These are phyloP conservation scores for Cyclotella cryptica DNA, from an alignment of 108 stramenopile species.

Conservation along the genomic window DNA sequence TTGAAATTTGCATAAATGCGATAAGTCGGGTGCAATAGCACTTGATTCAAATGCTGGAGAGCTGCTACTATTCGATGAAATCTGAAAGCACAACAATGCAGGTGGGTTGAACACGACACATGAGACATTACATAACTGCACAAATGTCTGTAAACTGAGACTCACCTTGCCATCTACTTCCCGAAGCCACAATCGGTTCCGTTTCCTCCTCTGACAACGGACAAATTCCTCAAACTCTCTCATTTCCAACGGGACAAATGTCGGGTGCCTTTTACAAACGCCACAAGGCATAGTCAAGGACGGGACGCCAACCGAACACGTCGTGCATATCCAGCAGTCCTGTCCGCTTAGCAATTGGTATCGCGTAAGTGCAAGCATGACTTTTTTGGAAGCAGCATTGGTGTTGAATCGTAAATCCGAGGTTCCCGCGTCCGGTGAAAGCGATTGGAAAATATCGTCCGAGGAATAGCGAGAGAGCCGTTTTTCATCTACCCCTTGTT, in stretches of 20 bases:
- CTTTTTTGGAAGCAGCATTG: slow-evolving; percentile 12
- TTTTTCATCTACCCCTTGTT: slow-evolving; percentile 12
- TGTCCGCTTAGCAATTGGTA: slow-evolving; percentile 39
- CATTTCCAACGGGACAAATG: slow-evolving; percentile 43
- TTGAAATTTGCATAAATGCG: slow-evolving; percentile 8
- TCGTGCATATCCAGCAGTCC: slow-evolving; percentile 51
- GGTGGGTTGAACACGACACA: no score
- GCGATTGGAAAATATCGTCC: neutral
- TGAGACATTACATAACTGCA: no score
- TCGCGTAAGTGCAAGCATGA: slow-evolving; percentile 33
- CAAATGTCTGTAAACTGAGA: no score
- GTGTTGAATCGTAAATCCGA: neutral
- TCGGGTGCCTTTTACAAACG: slow-evolving; percentile 13
- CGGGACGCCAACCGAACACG: slow-evolving; percentile 27
- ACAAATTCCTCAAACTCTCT: slow-evolving; percentile 43
- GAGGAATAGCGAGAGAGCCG: slow-evolving; percentile 5
- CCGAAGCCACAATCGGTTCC: slow-evolving; percentile 6
- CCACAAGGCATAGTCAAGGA: slow-evolving; percentile 35
- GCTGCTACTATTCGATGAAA: no score
- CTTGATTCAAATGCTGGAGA: neutral
- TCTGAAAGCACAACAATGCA: no score
- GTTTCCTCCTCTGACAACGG: slow-evolving; percentile 20
- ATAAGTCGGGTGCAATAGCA: slow-evolving; percentile 12
- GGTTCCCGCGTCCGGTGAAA: no score
- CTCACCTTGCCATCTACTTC: slow-evolving; percentile 5